phyloP scores from a whole-genome alignment of 176 grass and related monocot species.

The Aegilops speltoides region DNA sequence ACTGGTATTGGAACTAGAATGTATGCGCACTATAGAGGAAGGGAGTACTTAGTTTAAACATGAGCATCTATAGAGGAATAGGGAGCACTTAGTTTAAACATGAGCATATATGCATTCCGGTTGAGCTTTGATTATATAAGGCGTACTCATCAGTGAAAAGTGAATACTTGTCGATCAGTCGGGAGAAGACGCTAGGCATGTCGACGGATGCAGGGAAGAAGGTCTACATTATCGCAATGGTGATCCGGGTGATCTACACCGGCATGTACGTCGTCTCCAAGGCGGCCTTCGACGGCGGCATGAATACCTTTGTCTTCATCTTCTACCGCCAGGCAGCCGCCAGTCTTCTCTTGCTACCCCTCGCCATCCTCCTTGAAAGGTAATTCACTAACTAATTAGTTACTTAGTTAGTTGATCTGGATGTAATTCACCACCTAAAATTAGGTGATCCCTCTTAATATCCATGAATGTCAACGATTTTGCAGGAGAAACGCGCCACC shows the following conservation, averaged over 20 bases:
- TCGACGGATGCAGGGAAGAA: not conserved
- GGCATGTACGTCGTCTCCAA: slow-evolving; percentile 8
- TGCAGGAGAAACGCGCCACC: slow-evolving; percentile 48
- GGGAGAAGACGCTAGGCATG: not conserved
- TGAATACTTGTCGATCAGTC: not conserved
- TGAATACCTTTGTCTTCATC: slow-evolving; percentile 65
- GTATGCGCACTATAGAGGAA: too few species aligned
- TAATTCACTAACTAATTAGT: not conserved
- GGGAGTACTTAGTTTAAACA: too few species aligned
- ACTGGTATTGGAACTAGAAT: too few species aligned
- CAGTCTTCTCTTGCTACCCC: slow-evolving; percentile 48
- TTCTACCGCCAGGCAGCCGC: slow-evolving; percentile 83
- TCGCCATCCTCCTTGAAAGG: slow-evolving; percentile 47
- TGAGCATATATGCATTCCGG: not conserved
- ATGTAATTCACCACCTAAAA: not conserved
- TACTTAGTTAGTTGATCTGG: not conserved
- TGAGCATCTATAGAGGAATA: too few species aligned
- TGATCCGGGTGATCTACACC: slow-evolving; percentile 11
- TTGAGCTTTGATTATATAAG: not conserved
- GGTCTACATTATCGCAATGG: not conserved
- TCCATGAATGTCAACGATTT: not conserved
- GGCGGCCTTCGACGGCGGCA: slow-evolving; percentile 1
- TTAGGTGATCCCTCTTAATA: not conserved
- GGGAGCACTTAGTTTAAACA: not conserved
- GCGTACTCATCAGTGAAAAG: not conserved